Percentiles rank a stretch among this genome's conserved stretches.
These are phyloP conservation scores for Neospora caninum DNA, from an alignment of 169 alveolate genomes.

Conservation along the genomic window DNA sequence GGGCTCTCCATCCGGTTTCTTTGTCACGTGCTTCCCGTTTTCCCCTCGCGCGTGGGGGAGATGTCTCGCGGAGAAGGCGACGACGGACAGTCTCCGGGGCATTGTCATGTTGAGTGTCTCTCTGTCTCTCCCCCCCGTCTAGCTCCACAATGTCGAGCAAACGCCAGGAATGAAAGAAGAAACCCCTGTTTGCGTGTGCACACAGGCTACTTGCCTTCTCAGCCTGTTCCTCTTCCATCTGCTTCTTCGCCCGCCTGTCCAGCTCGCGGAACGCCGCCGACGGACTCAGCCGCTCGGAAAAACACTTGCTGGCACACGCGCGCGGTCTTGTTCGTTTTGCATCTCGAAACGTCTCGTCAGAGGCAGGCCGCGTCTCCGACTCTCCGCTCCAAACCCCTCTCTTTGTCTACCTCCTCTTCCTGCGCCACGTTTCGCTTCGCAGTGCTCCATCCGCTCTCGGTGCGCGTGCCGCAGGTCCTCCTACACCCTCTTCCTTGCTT, in stretches of 20 bases:
- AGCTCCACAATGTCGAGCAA: not conserved
- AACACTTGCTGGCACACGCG: not conserved
- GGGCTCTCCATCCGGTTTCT: not conserved
- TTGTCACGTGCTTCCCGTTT: not conserved
- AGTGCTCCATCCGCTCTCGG: not conserved
- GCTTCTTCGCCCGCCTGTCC: not conserved
- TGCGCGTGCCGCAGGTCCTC: not conserved
- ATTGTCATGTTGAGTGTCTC: not conserved
- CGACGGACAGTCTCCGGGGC: not conserved
- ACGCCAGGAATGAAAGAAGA: not conserved
- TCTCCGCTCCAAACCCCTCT: not conserved
- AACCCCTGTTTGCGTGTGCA: not conserved
- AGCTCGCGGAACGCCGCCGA: not conserved
- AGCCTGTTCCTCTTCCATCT: not conserved
- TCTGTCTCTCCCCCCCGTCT: not conserved
- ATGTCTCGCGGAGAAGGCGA: not conserved
- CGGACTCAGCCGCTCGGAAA: constrained; percentile 6
- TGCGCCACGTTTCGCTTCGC: not conserved
- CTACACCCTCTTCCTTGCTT: not conserved
- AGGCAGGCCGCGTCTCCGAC: not conserved
- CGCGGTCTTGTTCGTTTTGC: not conserved
- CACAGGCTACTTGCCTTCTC: not conserved
- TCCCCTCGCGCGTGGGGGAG: not conserved
- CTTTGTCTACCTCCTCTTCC: too few relatives aligned
- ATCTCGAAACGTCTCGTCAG: not conserved